Percentiles rank a stretch among this genome's conserved stretches.
Conservation (phyloP, 1,284 basidiomycete genomes). For the Ceratobasidium sp. region DNA sequence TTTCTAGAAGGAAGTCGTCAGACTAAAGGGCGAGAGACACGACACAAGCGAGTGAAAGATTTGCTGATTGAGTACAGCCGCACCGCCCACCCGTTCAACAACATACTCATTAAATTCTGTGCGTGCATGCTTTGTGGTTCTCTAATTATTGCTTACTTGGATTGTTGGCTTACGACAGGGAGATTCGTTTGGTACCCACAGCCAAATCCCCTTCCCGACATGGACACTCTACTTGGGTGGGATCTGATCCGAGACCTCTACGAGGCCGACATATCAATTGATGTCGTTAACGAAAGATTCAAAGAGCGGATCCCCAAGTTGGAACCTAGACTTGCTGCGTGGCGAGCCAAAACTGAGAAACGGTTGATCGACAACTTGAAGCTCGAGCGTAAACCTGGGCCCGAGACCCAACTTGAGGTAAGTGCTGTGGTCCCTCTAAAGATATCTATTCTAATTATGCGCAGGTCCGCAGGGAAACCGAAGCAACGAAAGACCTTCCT, state of each 20-base stretch:
- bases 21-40: neutral
- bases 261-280: neutral
- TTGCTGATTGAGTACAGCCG: neutral
- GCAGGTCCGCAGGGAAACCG: neutral
- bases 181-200: neutral
- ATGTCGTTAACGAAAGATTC: neutral
- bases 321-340: neutral
- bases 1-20: slow-evolving; percentile 18
- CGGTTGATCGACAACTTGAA: neutral
- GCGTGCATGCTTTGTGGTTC: neutral
- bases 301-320: neutral
- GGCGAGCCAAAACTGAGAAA: neutral
- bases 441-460: no score
- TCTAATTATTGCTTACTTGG: neutral
- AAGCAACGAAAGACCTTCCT: neutral
- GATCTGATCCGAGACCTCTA: neutral
- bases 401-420: no score
- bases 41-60: neutral
- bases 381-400: neutral
- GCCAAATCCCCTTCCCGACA: slow-evolving; percentile 4
- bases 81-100: neutral
- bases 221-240: neutral
- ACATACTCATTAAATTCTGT: neutral
- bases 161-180: neutral
- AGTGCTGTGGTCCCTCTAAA: no score